A percentile compares a stretch with the other conserved stretches of the same genome.
phyloP scores from a whole-genome alignment of 164 flowering plant species.

The Macadamia tetraphylla region DNA sequence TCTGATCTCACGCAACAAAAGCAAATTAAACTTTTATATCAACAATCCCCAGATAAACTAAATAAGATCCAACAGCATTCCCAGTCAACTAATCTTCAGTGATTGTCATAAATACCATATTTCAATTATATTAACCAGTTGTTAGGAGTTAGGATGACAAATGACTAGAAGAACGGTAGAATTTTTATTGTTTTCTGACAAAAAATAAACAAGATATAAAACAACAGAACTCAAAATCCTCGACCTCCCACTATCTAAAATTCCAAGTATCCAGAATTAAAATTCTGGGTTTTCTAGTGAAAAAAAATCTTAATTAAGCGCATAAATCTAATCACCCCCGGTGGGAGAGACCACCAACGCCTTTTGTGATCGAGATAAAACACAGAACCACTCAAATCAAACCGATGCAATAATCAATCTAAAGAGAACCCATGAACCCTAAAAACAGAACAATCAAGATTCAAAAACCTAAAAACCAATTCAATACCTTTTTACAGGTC shows the following conservation, averaged over 20 bases:
- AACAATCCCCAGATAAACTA: no score
- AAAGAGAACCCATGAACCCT: neutral
- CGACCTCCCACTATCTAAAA: no score
- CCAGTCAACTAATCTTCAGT: neutral
- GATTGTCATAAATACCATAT: neutral
- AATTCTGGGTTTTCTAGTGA: neutral
- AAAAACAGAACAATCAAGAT: slow-evolving; percentile 2
- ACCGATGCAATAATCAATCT: neutral
- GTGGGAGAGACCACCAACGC: no score
- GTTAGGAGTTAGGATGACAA: neutral
- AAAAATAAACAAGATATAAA: neutral
- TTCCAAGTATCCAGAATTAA: no score
- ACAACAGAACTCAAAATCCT: no score
- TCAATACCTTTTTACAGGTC: slow-evolving; percentile 74
- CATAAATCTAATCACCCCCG: neutral
- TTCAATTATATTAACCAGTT: neutral
- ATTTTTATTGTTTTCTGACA: neutral
- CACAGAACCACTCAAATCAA: no score
- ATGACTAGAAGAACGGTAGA: neutral
- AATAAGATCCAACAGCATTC: neutral
- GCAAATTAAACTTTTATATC: no score
- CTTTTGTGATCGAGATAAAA: no score
- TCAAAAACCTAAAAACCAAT: neutral
- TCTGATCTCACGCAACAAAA: no score
- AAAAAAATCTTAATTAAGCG: neutral